These are phyloP conservation scores for Cryptococcus sp. DNA, from an alignment of 1,284 basidiomycete genomes.

Conservation along the genomic window DNA sequence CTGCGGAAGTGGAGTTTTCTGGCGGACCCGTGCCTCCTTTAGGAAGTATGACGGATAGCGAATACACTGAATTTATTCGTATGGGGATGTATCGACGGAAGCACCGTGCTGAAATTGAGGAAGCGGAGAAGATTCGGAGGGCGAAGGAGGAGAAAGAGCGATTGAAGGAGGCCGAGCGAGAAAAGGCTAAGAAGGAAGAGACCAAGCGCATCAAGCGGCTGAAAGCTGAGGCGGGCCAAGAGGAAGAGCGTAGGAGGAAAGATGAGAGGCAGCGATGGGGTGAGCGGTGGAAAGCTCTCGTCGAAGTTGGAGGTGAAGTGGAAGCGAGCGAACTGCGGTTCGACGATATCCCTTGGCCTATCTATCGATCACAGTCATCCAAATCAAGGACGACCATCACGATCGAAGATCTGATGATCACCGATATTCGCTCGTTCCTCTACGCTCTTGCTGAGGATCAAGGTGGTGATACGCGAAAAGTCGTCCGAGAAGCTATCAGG, in stretches of 20 bases:
- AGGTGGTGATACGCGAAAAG: slow-evolving; percentile 59
- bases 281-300: slow-evolving; percentile 14
- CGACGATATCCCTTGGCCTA: slow-evolving; percentile 76
- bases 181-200: slow-evolving; percentile 13
- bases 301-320: slow-evolving; percentile 9
- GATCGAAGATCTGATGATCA: slow-evolving; percentile 59
- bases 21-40: slow-evolving; percentile 22
- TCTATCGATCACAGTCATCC: slow-evolving; percentile 54
- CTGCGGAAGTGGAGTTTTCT: slow-evolving; percentile 17
- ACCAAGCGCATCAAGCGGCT: slow-evolving; percentile 11
- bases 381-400: slow-evolving; percentile 1
- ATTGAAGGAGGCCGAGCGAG: slow-evolving; percentile 11
- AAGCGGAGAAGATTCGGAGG: slow-evolving; percentile 10
- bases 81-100: slow-evolving; percentile 27
- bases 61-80: slow-evolving; percentile 31
- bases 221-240: slow-evolving; percentile 9
- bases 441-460: slow-evolving; percentile 55
- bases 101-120: slow-evolving; percentile 20
- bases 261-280: slow-evolving; percentile 19
- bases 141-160: slow-evolving; percentile 18
- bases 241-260: slow-evolving; percentile 13
- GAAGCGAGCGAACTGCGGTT: slow-evolving; percentile 54
- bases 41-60: slow-evolving; percentile 30
- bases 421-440: slow-evolving; percentile 61
- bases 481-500: slow-evolving; percentile 62